Conservation (phyloP, 176 grass and related monocot genomes). For the Avena eriantha region DNA sequence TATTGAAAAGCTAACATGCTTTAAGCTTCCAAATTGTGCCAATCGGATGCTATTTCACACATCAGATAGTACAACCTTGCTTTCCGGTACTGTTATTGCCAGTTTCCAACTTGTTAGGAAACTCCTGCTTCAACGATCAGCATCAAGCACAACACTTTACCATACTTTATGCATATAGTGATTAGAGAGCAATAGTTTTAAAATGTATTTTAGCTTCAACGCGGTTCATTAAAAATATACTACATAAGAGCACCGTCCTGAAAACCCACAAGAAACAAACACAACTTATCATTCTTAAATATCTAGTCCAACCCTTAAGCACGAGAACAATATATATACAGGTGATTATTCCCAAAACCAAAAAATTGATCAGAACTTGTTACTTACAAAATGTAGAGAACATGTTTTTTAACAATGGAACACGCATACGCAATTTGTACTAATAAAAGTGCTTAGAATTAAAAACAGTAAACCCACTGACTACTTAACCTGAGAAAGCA, state of each 20-base stretch:
- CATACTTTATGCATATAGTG: background rate
- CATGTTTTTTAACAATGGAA: background rate
- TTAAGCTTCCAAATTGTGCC: no score
- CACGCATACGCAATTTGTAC: background rate
- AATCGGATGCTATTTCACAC: background rate
- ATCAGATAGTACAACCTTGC: background rate
- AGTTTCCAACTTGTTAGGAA: background rate
- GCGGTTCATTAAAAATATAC: background rate
- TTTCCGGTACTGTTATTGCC: background rate
- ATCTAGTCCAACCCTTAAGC: background rate
- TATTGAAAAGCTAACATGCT: no score
- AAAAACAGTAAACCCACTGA: background rate
- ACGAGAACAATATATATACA: background rate
- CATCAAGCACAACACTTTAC: background rate
- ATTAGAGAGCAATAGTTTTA: background rate
- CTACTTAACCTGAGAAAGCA: constrained; percentile 1
- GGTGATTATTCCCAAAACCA: background rate
- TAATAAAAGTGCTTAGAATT: background rate
- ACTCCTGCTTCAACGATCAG: background rate
- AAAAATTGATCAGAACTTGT: background rate
- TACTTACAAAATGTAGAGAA: no score
- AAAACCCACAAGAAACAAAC: background rate
- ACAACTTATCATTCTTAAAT: background rate
- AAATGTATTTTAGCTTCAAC: background rate
- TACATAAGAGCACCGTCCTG: background rate